Evolutionary conservation across 768 basidiomycete species (phyloP).

Genomic region (Melanogaster broomeanus): DNA sequence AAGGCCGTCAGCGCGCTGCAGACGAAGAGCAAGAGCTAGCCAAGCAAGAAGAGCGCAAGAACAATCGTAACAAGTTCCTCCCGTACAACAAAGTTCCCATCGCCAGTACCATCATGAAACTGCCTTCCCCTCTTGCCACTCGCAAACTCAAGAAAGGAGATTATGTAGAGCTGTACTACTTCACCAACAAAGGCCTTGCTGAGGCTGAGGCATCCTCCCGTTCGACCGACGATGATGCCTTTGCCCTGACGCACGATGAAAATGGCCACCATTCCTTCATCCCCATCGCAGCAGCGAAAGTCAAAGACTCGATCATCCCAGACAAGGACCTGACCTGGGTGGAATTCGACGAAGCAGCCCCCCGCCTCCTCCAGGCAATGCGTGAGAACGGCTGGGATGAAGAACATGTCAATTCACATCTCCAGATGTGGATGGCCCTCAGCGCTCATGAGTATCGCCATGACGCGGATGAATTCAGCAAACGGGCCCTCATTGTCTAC

Average conservation of each 20-base stretch:
- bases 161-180: not conserved
- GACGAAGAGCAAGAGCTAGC: not conserved
- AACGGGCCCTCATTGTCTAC: too few species aligned
- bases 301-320: not conserved
- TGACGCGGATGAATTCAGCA: too few species aligned
- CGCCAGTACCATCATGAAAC: not conserved
- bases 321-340: constrained; percentile 3
- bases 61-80: constrained; percentile 1
- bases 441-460: too few species aligned
- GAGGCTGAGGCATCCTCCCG: not conserved
- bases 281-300: not conserved
- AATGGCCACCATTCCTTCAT: not conserved
- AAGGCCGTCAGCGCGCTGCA: not conserved
- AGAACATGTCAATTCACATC: not conserved
- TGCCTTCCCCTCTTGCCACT: not conserved
- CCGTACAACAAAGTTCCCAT: not conserved
- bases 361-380: not conserved
- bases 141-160: not conserved
- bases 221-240: not conserved
- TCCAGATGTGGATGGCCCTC: too few species aligned
- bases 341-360: not conserved
- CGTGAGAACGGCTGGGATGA: not conserved
- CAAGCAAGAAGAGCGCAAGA: not conserved
- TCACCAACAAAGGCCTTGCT: constrained; percentile 2
- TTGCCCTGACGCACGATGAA: not conserved